Percentiles rank a stretch among this genome's conserved stretches.
Evolutionary conservation across 371 early-diverging fungal species (phyloP).

Genomic region (Apophysomyces variabilis): DNA sequence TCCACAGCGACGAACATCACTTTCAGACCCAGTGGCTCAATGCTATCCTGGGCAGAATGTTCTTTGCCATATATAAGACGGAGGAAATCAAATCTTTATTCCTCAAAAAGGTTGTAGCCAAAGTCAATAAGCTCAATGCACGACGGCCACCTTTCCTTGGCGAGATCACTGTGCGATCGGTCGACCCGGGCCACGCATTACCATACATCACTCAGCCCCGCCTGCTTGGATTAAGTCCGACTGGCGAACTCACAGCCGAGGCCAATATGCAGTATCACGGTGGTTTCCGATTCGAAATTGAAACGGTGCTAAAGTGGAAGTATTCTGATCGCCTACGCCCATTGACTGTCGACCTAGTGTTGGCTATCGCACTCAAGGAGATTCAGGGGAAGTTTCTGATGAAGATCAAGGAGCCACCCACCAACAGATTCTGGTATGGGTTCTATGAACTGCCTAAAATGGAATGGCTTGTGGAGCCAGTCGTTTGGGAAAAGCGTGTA

Average conservation of each 20-base stretch:
- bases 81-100: slow-evolving; percentile 61
- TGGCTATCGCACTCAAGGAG: slow-evolving; percentile 74
- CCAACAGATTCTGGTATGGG: slow-evolving; percentile 90
- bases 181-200: slow-evolving; percentile 78
- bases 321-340: slow-evolving; percentile 62
- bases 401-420: slow-evolving; percentile 83
- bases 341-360: slow-evolving; percentile 75
- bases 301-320: slow-evolving; percentile 65
- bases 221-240: slow-evolving; percentile 65
- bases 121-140: slow-evolving; percentile 69
- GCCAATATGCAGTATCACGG: slow-evolving; percentile 82
- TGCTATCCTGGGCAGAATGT: slow-evolving; percentile 83
- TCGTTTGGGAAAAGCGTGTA: slow-evolving; percentile 85
- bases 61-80: slow-evolving; percentile 73
- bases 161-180: slow-evolving; percentile 79
- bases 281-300: slow-evolving; percentile 73
- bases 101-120: slow-evolving; percentile 68
- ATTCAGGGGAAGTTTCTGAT: slow-evolving; percentile 78
- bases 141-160: slow-evolving; percentile 79
- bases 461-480: slow-evolving; percentile 82
- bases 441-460: slow-evolving; percentile 84
- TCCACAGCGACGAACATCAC: slow-evolving; percentile 69
- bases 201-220: slow-evolving; percentile 83
- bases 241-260: slow-evolving; percentile 78
- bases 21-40: slow-evolving; percentile 87